phyloP scores from a whole-genome alignment of 495 filamentous ascomycete genomes.

The Penicillium cataractarum region DNA sequence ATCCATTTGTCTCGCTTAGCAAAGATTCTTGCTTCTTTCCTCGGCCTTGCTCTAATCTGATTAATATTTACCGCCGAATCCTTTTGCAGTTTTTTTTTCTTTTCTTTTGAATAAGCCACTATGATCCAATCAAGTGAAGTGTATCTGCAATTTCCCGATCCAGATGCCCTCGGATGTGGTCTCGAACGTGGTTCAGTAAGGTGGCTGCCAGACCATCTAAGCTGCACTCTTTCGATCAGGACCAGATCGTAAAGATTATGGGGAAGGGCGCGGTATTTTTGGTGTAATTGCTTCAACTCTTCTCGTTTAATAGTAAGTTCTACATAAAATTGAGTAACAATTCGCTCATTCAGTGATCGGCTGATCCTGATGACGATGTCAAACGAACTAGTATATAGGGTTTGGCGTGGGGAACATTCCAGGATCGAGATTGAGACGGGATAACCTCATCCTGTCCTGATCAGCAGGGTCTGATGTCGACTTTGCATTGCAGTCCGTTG shows the following conservation, averaged over 20 bases:
- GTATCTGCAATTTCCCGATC: conserved; percentile 22
- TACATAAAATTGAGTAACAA: background rate
- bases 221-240: conserved; percentile 13
- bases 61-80: background rate
- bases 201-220: conserved; percentile 20
- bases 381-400: conserved; percentile 10
- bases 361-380: conserved; percentile 12
- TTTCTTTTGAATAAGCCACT: background rate
- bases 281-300: background rate
- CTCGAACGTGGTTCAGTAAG: conserved; percentile 32
- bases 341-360: conserved; percentile 9
- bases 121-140: background rate
- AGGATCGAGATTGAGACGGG: background rate
- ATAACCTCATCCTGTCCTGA: conserved; percentile 8
- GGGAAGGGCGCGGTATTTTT: conserved; percentile 13
- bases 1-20: background rate
- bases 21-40: background rate
- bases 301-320: background rate
- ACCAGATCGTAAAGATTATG: conserved; percentile 8
- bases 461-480: conserved; percentile 13
- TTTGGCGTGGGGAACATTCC: conserved; percentile 10
- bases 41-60: background rate
- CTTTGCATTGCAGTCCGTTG: conserved; percentile 12
- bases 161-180: conserved; percentile 17
- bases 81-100: background rate